Evolutionary conservation across 2,329 filamentous ascomycete genomes (phyloP), one percentile per base, ranked within the genome.

Genomic region (Trichoderma sp.): DNA sequence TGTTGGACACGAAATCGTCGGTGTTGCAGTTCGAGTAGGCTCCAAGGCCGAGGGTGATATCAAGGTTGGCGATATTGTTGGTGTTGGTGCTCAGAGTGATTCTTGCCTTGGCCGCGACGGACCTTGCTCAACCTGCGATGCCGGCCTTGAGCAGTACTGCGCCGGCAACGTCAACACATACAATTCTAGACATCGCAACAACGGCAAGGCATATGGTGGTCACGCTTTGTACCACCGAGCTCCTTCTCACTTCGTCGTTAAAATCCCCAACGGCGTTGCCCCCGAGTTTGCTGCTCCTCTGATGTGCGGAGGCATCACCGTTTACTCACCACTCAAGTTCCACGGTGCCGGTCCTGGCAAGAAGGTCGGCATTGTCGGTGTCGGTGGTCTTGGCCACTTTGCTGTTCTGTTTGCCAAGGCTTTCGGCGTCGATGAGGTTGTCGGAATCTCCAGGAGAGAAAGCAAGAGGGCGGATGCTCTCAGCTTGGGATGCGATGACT

Each of bases 311-410:
- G 91, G 92, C 15, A 86, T 93, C 39, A 94, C 92, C 0, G 84
- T 91, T 7, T 94, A 86, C 78, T 84, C 85, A 12, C 91, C 92
- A 1, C 80, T 94, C 64, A 84, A 84, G 76, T 84, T 88, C 67
- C 87, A 91, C 74, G 88, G 88, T 3, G 88, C 86, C 63, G 92
- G 91, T 0, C 90, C 90, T 0, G 91, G 90, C 15, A 93, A 91
- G 81, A 85, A 80, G 28, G 89, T 93, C 3, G 91, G 88, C 1
- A 87, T 93, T 73, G 83, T 92, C 24, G 91, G 91, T 3, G 83
- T 93, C 15, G 91, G 91, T 8, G 91, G 91, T 2, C 80, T 93
- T 2, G 91, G 91, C 0, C 91, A 93, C 80, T 89, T 93, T 75
- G 91, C 88, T 4, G 81, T 93, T 11, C 80, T 92, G 53, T 92